A percentile compares a stretch with the other conserved stretches of the same genome.
Conservation (phyloP, 495 filamentous ascomycete genomes). For the Aspergillus conjunctus region DNA sequence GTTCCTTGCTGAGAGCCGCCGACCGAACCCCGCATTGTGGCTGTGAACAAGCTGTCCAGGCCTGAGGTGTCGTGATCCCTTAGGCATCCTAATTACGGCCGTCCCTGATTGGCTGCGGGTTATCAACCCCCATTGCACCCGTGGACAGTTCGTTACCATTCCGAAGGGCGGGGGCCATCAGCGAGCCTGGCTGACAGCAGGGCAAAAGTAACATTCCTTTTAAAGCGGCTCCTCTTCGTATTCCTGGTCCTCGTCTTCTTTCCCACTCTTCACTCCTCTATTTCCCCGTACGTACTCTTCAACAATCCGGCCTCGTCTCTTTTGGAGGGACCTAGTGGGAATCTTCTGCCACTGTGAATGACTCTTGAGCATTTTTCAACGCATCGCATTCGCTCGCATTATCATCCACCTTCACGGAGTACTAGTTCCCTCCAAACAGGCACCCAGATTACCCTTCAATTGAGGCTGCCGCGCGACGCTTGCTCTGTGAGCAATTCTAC, state of each 20-base stretch:
- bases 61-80: conserved; percentile 14
- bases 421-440: conserved; percentile 10
- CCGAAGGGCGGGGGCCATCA: no score
- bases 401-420: background rate
- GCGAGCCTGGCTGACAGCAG: no score
- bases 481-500: background rate
- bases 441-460: conserved; percentile 12
- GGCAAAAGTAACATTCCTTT: background rate
- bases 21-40: conserved; percentile 9
- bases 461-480: background rate
- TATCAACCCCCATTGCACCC: conserved; percentile 5
- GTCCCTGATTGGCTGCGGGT: conserved; percentile 22
- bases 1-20: conserved; percentile 12
- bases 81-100: conserved; percentile 31
- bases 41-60: conserved; percentile 15
- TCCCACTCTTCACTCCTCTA: background rate
- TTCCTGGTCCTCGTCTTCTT: conserved; percentile 10
- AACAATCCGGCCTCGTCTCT: conserved; percentile 2
- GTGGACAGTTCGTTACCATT: conserved; percentile 2
- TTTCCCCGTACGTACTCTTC: background rate
- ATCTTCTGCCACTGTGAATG: background rate
- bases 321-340: background rate
- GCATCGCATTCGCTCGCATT: background rate
- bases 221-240: conserved; percentile 11
- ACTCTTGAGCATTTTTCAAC: background rate